Conservation (phyloP, 1,284 basidiomycete genomes). For the Cryptococcus sp. region DNA sequence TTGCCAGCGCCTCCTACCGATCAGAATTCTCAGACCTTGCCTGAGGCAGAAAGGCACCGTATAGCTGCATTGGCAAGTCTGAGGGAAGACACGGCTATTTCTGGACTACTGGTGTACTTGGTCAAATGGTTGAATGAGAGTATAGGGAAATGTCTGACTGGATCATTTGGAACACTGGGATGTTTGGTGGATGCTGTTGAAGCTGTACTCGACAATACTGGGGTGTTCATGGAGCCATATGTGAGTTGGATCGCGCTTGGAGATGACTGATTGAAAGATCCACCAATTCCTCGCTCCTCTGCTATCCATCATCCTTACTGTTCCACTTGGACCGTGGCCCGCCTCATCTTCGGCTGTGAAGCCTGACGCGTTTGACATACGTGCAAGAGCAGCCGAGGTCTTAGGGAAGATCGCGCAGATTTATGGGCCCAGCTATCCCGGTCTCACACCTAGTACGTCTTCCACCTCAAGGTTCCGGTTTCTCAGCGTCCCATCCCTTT, state of each 20-base stretch:
- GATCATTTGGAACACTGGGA: constrained; percentile 64
- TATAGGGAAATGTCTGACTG: constrained; percentile 55
- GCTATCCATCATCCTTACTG: constrained; percentile 83
- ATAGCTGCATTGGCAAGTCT: constrained; percentile 86
- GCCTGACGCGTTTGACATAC: constrained; percentile 53
- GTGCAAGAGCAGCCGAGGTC: constrained; percentile 72
- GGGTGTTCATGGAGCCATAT: constrained; percentile 94
- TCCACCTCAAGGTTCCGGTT: constrained; percentile 66
- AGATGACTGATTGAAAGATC: constrained; percentile 53
- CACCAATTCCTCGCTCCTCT: constrained; percentile 94
- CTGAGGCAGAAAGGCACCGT: constrained; percentile 56
- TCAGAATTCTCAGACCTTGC: constrained; percentile 17
- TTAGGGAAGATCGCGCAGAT: constrained; percentile 63
- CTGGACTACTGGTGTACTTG: constrained; percentile 90
- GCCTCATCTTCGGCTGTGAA: constrained; percentile 46
- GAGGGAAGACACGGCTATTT: constrained; percentile 83
- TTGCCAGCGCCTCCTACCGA: constrained; percentile 20
- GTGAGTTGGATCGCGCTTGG: constrained; percentile 52
- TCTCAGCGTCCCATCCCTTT: constrained; percentile 67
- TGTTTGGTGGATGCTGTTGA: constrained; percentile 76
- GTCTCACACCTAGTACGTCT: constrained; percentile 45
- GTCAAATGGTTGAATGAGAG: constrained; percentile 92
- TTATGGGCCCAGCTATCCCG: constrained; percentile 52
- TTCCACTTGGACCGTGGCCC: constrained; percentile 57
- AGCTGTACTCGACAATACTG: constrained; percentile 75